Evolutionary conservation across 2,329 filamentous ascomycete genomes (phyloP).

Genomic region (Aspergillus novoparasiticus): DNA sequence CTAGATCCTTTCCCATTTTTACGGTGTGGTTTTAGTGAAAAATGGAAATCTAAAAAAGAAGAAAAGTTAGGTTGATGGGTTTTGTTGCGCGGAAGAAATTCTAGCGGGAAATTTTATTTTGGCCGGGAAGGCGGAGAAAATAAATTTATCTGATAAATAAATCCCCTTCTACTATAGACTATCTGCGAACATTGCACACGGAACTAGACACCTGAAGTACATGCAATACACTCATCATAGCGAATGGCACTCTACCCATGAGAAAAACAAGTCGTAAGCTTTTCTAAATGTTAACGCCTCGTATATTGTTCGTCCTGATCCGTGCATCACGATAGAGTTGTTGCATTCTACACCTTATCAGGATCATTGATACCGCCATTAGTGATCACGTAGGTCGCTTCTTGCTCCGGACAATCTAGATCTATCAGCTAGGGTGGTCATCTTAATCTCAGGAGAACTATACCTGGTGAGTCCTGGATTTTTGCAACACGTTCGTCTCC

Average conservation of each 20-base stretch:
- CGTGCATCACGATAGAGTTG: neutral
- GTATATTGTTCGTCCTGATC: neutral
- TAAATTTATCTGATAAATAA: neutral
- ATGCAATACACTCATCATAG: neutral
- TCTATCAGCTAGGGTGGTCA: constrained; percentile 10
- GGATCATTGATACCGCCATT: constrained; percentile 69
- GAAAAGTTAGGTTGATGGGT: neutral
- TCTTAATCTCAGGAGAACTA: constrained; percentile 10
- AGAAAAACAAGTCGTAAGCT: neutral
- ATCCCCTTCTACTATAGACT: neutral
- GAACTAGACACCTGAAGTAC: neutral
- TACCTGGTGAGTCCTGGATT: constrained; percentile 68
- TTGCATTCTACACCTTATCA: constrained; percentile 56
- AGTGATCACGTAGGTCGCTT: constrained; percentile 71
- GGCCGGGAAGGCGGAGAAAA: constrained; percentile 20
- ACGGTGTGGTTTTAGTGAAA: neutral
- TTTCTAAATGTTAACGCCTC: neutral
- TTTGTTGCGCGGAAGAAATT: constrained; percentile 5
- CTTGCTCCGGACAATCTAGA: constrained; percentile 66
- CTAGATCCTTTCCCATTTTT: constrained; percentile 41
- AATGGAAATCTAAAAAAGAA: neutral
- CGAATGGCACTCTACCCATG: neutral
- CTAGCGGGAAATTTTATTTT: constrained; percentile 23
- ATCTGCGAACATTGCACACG: neutral
- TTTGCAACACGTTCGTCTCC: constrained; percentile 72